These are phyloP conservation scores for Komagataella phaffii DNA, from an alignment of 805 yeast genomes.

Conservation along the genomic window DNA sequence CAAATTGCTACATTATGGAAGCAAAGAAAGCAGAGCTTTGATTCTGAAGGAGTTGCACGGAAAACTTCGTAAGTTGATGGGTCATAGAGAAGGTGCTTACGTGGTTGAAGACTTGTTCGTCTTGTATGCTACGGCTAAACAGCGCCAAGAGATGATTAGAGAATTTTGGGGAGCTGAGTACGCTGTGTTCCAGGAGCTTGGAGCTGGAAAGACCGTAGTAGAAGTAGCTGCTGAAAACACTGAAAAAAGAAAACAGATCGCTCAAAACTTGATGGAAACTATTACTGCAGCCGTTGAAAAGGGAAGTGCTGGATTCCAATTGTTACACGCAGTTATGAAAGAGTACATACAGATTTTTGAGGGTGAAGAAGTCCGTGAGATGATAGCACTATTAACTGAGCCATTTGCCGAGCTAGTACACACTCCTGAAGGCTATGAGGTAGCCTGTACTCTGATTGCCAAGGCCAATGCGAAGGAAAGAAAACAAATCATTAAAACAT, in stretches of 20 bases:
- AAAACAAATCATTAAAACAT: constrained; percentile 56
- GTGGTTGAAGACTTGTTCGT: constrained; percentile 90
- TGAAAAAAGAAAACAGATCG: constrained; percentile 67
- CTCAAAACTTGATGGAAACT: constrained; percentile 67
- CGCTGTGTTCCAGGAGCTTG: constrained; percentile 76
- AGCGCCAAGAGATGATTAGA: constrained; percentile 80
- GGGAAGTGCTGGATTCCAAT: constrained; percentile 93
- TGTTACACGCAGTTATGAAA: constrained; percentile 91
- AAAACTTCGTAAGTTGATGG: constrained; percentile 77
- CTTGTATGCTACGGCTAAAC: constrained; percentile 72
- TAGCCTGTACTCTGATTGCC: constrained; percentile 71
- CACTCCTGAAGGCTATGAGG: constrained; percentile 89
- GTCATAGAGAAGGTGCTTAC: constrained; percentile 96
- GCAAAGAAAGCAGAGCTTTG: constrained; percentile 61
- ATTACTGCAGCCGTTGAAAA: constrained; percentile 86
- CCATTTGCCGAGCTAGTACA: constrained; percentile 92
- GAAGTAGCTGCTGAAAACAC: constrained; percentile 56
- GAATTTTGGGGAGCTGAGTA: constrained; percentile 97
- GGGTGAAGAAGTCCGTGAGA: constrained; percentile 59
- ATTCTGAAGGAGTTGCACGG: constrained; percentile 85
- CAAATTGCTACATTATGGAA: constrained; percentile 85
- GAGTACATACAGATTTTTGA: constrained; percentile 70
- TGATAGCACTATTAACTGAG: constrained; percentile 72
- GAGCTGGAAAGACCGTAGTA: constrained; percentile 44
- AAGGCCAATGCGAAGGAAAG: constrained; percentile 87